These are phyloP conservation scores for Pseudozyma sp. DNA, from an alignment of 1,284 basidiomycete genomes.

Conservation along the genomic window DNA sequence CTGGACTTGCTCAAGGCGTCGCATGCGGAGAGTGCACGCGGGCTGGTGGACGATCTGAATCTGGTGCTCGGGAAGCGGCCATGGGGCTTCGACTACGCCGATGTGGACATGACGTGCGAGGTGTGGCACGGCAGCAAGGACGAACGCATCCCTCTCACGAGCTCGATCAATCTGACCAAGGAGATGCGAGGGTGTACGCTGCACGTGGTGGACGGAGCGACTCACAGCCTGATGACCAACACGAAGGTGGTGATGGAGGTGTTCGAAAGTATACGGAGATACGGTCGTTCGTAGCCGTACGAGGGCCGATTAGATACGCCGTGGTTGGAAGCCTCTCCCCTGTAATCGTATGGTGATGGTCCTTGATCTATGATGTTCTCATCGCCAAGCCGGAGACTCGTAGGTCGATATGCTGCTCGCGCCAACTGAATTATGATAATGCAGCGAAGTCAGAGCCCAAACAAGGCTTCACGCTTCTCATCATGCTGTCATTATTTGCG, in stretches of 20 bases:
- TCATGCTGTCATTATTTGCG: too few relatives aligned
- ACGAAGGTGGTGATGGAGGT: conserved; percentile 54
- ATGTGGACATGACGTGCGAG: conserved; percentile 81
- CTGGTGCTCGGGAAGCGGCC: conserved; percentile 85
- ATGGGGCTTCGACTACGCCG: conserved; percentile 75
- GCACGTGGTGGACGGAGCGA: conserved; percentile 84
- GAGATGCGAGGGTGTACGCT: conserved; percentile 84
- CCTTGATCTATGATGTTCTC: too few relatives aligned
- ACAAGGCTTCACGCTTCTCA: too few relatives aligned
- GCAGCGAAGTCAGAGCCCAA: too few relatives aligned
- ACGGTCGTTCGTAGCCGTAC: not conserved
- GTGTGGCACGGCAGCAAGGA: conserved; percentile 95
- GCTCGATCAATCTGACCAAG: conserved; percentile 86
- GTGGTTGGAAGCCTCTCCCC: not conserved
- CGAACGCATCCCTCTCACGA: conserved; percentile 87
- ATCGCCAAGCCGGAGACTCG: too few relatives aligned
- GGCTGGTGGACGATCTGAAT: conserved; percentile 88
- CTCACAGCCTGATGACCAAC: conserved; percentile 90
- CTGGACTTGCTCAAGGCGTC: conserved; percentile 89
- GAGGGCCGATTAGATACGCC: not conserved
- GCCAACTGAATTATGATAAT: too few relatives aligned
- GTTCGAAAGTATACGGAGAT: conserved; percentile 52
- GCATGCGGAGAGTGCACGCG: conserved; percentile 90
- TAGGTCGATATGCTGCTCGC: too few relatives aligned
- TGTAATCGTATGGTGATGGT: not conserved